Evolutionary conservation across 306 rosid genomes (phyloP).

Genomic region (Elaeagnus macrophylla): DNA sequence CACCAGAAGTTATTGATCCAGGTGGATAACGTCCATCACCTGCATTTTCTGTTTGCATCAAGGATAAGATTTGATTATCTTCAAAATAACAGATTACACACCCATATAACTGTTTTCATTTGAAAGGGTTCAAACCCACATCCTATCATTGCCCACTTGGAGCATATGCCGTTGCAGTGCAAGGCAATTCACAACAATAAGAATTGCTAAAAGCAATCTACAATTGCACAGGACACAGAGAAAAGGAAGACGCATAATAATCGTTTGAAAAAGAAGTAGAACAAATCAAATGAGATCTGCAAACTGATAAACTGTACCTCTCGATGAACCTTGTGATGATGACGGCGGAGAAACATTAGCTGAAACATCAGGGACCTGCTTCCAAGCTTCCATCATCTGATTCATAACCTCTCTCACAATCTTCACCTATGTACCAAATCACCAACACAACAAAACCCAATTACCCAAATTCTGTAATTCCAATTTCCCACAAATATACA

Average conservation of each 20-base stretch:
- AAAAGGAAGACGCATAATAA: background rate
- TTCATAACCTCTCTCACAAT: slow-evolving; percentile 79
- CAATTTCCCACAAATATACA: background rate
- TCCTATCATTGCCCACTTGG: background rate
- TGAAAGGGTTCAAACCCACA: background rate
- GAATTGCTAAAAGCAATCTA: no score
- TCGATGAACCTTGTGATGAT: slow-evolving; percentile 53
- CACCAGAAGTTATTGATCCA: slow-evolving; percentile 39
- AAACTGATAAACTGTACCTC: slow-evolving; percentile 35
- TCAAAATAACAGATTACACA: background rate
- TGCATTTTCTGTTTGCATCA: slow-evolving; percentile 42
- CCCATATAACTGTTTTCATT: background rate
- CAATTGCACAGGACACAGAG: no score
- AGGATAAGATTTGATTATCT: background rate
- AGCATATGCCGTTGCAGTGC: no score
- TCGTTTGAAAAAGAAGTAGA: background rate
- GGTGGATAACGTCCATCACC: slow-evolving; percentile 47
- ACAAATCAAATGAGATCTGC: background rate
- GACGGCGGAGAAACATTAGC: slow-evolving; percentile 65
- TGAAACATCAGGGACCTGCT: slow-evolving; percentile 77
- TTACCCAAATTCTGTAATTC: slow-evolving; percentile 14
- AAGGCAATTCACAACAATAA: no score
- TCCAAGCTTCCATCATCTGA: slow-evolving; percentile 87
- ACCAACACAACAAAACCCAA: slow-evolving; percentile 11
- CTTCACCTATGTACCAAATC: slow-evolving; percentile 50